Evolutionary conservation across 495 filamentous ascomycete species (phyloP).

Genomic region (Podospora fimiseda): DNA sequence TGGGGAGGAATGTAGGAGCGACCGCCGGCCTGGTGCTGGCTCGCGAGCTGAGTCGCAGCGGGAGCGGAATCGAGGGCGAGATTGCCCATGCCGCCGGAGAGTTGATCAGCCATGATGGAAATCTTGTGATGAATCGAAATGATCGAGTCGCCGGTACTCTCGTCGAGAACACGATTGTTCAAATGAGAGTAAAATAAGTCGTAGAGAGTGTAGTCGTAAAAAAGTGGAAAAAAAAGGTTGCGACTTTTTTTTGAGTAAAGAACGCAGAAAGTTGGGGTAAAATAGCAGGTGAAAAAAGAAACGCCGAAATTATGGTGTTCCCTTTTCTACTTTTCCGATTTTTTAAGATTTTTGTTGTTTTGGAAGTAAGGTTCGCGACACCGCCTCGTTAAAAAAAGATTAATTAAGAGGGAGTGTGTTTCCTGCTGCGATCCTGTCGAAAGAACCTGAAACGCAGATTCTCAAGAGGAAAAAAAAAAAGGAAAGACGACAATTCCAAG

Average conservation of each 20-base stretch:
- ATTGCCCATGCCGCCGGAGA: constrained; percentile 86
- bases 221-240: constrained; percentile 30
- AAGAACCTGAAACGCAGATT: constrained; percentile 31
- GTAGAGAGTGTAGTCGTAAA: too few species aligned
- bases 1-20: constrained; percentile 96
- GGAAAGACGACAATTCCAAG: constrained; percentile 27
- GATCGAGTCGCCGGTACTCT: constrained; percentile 23
- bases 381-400: constrained; percentile 18
- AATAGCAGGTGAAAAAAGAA: constrained; percentile 18
- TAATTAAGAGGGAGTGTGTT: constrained; percentile 30
- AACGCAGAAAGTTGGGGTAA: constrained; percentile 24
- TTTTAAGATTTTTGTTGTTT: constrained; percentile 3
- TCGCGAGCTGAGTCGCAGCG: constrained; percentile 54
- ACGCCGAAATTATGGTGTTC: constrained; percentile 6
- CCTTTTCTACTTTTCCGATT: too few species aligned
- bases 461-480: constrained; percentile 33
- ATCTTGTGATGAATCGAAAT: constrained; percentile 2
- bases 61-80: constrained; percentile 58
- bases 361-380: constrained; percentile 4
- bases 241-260: constrained; percentile 18
- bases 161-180: constrained; percentile 36
- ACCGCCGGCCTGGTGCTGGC: constrained; percentile 36
- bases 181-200: constrained; percentile 26
- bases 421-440: constrained; percentile 34
- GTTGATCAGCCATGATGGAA: constrained; percentile 80